Evolutionary conservation across 139 green algal species (phyloP), one percentile per base, ranked within the genome.

Genomic region (Ostreobium quekettii): DNA sequence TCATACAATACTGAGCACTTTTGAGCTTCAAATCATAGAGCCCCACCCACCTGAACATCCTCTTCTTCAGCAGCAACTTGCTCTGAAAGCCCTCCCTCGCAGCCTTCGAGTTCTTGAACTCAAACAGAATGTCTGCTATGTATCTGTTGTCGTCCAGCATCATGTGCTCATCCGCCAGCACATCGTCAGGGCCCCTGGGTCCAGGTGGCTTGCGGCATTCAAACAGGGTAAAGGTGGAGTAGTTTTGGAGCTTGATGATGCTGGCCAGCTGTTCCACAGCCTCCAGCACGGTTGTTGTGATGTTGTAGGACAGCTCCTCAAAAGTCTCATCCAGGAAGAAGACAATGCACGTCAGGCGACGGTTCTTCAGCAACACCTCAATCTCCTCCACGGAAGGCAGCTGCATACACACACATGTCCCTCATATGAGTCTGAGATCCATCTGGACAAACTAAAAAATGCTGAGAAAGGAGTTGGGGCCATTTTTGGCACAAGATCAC

Each of bases 311-410:
- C 31, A 99, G 74, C 79, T 98, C 93, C 79, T 98, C 93, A 79
- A 98, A 98, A 2, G 92, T 97, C 66, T 97, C 91, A 58, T 98
- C 93, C 73, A 97, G 77, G 79, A 97, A 99, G 76, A 93, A 96
- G 0, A 94, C 86, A 36, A 98, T 90, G 2, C 84, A 83, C 26
- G 82, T 90, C 36, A 92, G 77, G 65, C 78, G 77, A 0, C 68
- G 46, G 11, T 79, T 81, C 11, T 74, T 71, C 28, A 92, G 71
- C 39, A 95, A 68, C 29, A 85, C 85, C 36, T 92, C 85, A 32
- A 97, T 88, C 84, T 98, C 92, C 53, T 96, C 89, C 0, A 76
- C 64, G n/a, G 81, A 81, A 2, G 90, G 90, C 47, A 90, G 77
- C 82, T 89, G 74, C 75, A 71, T 32, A 1, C 8, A 19, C 19